phyloP scores from a whole-genome alignment of 306 rosid species.

The Rosa rugosa region DNA sequence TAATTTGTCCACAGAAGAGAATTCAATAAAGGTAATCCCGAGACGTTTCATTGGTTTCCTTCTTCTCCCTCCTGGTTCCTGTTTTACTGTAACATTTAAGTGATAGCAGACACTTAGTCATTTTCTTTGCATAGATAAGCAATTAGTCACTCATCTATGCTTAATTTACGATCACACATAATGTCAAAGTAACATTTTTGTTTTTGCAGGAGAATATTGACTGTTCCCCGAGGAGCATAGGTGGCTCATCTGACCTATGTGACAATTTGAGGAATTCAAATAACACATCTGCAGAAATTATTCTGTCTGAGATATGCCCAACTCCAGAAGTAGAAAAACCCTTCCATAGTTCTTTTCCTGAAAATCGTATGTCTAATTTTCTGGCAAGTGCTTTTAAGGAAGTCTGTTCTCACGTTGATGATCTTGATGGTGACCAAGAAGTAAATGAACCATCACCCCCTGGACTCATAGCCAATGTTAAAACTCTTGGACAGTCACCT shows the following conservation, averaged over 20 bases:
- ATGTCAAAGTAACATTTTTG: conserved; percentile 26
- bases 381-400: conserved; percentile 60
- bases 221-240: conserved; percentile 15
- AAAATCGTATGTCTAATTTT: conserved; percentile 43
- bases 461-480: conserved; percentile 53
- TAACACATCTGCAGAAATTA: conserved; percentile 22
- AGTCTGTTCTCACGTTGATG: conserved; percentile 36
- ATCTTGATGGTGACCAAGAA: conserved; percentile 42
- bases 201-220: conserved; percentile 49
- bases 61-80: background rate
- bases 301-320: conserved; percentile 24
- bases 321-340: conserved; percentile 29
- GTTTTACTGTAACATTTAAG: conserved; percentile 14
- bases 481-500: conserved; percentile 23
- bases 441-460: conserved; percentile 56
- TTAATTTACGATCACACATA: background rate
- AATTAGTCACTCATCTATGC: background rate
- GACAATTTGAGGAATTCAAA: conserved; percentile 31
- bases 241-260: conserved; percentile 30
- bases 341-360: conserved; percentile 30
- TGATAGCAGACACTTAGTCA: background rate
- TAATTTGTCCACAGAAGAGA: conserved; percentile 30
- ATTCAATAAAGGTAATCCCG: conserved; percentile 17
- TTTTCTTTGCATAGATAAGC: background rate
- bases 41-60: background rate